Base-by-base conservation (phyloP, 2,329 filamentous ascomycete genomes). In the Stagonosporopsis chrysanthemi region DNA sequence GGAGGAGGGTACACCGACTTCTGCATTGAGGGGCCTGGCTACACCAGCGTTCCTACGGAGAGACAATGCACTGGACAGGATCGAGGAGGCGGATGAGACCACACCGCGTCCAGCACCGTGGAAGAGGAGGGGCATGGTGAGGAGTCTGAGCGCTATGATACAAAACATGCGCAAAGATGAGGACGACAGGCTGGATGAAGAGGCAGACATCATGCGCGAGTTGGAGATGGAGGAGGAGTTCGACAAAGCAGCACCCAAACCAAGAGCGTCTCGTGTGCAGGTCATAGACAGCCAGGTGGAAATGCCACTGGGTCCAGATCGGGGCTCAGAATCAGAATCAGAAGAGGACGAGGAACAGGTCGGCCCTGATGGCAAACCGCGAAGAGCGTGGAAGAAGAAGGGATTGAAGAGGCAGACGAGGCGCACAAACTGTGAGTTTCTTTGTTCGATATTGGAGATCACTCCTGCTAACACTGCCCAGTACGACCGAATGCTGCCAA, bases 401-500 rank as follows among this genome's bases (percentile, higher is more conserved):
- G 90, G 90, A 0, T 84, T 90, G 72, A 95, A 95, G 80, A 83
- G 91, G 59, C 91, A 90, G 52, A 94, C 91, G 3, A 82, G 88
- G 60, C 80, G 83, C 44, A 82, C 85, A 52, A 92, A 88, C 58
- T 90, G 73, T 74, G 61, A 63, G 66, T 62, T 45, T 22, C 28
- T 41, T 4, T n/a, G 23, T 39, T 5, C 2, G 15, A 11, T n/a
- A n/a, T 31, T 41, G 15, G n/a, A 33, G 3, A 36, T 38, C 24
- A 29, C 35, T n/a, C 6, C 28, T 45, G 41, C 68, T 75, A 66
- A 76, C 52, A 23, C n/a, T 35, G 9, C 17, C 11, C 56, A 78
- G 77, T 79, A 73, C 75, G 75, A 29, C 78, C 78, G 5, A 70
- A 73, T 36, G 63, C 66, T 33, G 53, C 49, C 39, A 76, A 73